Conservation (phyloP, 73 alveolate genomes). For the Tetrahymena borealis region DNA sequence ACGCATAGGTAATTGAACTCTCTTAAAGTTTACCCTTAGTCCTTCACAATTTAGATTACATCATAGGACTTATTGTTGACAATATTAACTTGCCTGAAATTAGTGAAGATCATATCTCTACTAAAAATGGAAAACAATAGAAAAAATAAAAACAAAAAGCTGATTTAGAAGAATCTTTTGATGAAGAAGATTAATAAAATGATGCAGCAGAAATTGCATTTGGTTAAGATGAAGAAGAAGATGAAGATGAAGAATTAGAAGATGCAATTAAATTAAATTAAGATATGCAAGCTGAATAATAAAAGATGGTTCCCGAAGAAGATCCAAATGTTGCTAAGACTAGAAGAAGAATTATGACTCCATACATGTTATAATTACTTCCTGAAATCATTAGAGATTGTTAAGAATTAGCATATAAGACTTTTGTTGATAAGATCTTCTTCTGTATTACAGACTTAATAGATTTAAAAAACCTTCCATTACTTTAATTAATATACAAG, state of each 20-base stretch:
- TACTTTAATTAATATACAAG: not conserved
- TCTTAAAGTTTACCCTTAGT: not conserved
- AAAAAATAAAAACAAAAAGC: not conserved
- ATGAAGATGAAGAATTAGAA: not conserved
- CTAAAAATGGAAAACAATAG: not conserved
- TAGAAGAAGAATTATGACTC: not conserved
- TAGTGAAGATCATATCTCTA: not conserved
- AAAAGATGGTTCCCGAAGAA: not conserved
- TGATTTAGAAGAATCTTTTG: not conserved
- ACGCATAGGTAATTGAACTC: not conserved
- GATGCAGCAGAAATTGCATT: not conserved
- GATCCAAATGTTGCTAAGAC: not conserved
- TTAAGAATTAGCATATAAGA: not conserved
- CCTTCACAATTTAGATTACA: not conserved
- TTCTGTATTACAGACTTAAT: not conserved
- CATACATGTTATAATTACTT: not conserved
- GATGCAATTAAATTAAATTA: not conserved
- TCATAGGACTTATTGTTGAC: not conserved
- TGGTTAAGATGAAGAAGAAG: not conserved
- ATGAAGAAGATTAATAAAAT: not conserved
- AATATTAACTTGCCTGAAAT: not conserved
- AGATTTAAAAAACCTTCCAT: not conserved
- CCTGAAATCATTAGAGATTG: not conserved
- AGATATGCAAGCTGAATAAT: not conserved
- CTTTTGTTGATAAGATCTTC: not conserved